phyloP scores from a whole-genome alignment of 768 basidiomycete species.

The Suillus occidentalis region DNA sequence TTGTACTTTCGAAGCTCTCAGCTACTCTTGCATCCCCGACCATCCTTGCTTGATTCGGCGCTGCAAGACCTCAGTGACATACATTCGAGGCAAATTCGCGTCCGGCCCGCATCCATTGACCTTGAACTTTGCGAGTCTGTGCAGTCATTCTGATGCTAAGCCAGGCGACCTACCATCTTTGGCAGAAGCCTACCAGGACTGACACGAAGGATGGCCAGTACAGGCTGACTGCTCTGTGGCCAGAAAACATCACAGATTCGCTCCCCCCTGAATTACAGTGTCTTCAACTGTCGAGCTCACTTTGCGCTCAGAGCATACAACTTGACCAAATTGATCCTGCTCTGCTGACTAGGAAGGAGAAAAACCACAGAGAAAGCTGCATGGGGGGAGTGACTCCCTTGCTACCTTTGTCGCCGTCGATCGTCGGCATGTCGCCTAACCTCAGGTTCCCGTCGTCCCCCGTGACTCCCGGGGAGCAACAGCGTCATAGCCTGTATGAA shows the following conservation, averaged over 20 bases:
- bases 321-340: conserved; percentile 28
- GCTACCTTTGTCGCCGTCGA: too few species aligned
- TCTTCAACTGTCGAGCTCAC: conserved; percentile 19
- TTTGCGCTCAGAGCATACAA: neutral
- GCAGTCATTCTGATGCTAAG: neutral
- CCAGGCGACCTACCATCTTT: conserved; percentile 18
- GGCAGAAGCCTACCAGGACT: conserved; percentile 19
- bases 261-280: conserved; percentile 25
- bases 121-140: neutral
- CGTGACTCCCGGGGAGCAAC: neutral
- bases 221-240: conserved; percentile 10
- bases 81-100: neutral
- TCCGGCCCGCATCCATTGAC: neutral
- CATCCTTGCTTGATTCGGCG: neutral
- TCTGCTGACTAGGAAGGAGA: conserved; percentile 21
- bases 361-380: neutral
- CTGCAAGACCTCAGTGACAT: neutral
- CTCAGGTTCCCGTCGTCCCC: neutral
- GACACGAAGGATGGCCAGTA: conserved; percentile 15
- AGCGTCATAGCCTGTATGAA: neutral
- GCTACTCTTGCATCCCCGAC: neutral
- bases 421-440: neutral
- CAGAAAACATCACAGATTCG: conserved; percentile 8
- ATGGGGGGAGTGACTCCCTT: neutral
- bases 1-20: neutral